These are phyloP conservation scores for Cucurbitaria berberidis DNA, from an alignment of 2,329 filamentous ascomycete species.

Conservation along the genomic window DNA sequence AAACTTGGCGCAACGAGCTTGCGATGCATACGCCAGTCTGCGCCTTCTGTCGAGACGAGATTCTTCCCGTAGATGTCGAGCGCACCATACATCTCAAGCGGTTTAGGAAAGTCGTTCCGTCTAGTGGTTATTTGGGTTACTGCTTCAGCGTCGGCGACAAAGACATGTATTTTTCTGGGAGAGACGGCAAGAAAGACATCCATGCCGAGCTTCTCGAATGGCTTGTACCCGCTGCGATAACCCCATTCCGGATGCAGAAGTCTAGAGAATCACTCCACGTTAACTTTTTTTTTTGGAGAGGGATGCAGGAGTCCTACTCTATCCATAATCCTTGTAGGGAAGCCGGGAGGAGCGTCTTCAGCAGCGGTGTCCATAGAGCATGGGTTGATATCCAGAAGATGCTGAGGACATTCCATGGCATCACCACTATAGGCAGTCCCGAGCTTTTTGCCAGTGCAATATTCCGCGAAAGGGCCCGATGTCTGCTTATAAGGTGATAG, in stretches of 20 bases:
- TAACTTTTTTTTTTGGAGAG: background rate
- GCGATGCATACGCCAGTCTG: constrained; percentile 73
- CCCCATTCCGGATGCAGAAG: constrained; percentile 66
- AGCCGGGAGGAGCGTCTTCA: constrained; percentile 60
- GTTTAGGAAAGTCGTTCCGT: constrained; percentile 75
- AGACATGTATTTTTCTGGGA: constrained; percentile 60
- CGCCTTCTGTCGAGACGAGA: constrained; percentile 72
- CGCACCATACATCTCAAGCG: constrained; percentile 63
- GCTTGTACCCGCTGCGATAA: constrained; percentile 62
- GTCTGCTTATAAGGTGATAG: constrained; percentile 41
- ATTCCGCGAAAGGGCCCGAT: constrained; percentile 49
- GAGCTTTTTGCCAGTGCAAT: constrained; percentile 54
- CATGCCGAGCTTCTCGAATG: constrained; percentile 63
- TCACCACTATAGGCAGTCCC: constrained; percentile 53
- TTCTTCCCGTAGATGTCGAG: constrained; percentile 74
- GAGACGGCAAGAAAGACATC: constrained; percentile 71
- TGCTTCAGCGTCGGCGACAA: constrained; percentile 68
- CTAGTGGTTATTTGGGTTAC: constrained; percentile 70
- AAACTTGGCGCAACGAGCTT: constrained; percentile 75
- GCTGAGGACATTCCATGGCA: constrained; percentile 57
- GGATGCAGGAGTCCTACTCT: constrained; percentile 56
- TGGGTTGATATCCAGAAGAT: constrained; percentile 63
- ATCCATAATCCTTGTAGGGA: constrained; percentile 65
- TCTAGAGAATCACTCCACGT: constrained; percentile 44
- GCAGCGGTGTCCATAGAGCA: constrained; percentile 61